phyloP scores from a whole-genome alignment of 495 filamentous ascomycete genomes.

The Emericellopsis terricola region DNA sequence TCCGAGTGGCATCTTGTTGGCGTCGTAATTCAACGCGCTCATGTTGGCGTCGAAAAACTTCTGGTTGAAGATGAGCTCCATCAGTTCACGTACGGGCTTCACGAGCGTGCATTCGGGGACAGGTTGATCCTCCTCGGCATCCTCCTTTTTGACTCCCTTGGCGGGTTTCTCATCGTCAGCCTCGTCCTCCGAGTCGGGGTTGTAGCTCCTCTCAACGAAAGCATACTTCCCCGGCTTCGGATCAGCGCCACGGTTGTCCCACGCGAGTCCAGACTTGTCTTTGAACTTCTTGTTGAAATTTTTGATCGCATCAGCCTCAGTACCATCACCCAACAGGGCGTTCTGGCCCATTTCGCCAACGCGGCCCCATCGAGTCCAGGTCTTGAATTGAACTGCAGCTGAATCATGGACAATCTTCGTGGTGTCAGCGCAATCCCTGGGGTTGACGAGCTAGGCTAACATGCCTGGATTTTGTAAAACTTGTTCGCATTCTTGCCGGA shows the following conservation, averaged over 20 bases:
- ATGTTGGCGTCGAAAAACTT: slow-evolving; percentile 46
- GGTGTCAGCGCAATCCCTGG: background rate
- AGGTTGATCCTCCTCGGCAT: slow-evolving; percentile 12
- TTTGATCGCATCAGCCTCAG: slow-evolving; percentile 24
- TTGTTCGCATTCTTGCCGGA: slow-evolving; percentile 49
- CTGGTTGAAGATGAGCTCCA: slow-evolving; percentile 70
- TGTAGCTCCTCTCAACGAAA: slow-evolving; percentile 53
- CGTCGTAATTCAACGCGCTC: slow-evolving; percentile 55
- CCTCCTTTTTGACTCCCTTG: slow-evolving; percentile 10
- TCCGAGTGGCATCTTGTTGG: slow-evolving; percentile 60
- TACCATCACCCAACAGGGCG: slow-evolving; percentile 22
- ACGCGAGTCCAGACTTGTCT: slow-evolving; percentile 51
- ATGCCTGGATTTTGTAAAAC: slow-evolving; percentile 47
- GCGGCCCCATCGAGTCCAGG: slow-evolving; percentile 63
- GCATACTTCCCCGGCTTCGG: slow-evolving; percentile 55
- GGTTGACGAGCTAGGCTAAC: slow-evolving; percentile 1
- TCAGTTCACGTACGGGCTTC: slow-evolving; percentile 40
- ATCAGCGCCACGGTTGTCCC: slow-evolving; percentile 39
- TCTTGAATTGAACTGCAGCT: slow-evolving; percentile 16
- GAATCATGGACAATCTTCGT: slow-evolving; percentile 17
- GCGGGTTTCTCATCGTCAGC: slow-evolving; percentile 23
- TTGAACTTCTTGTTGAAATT: slow-evolving; percentile 62
- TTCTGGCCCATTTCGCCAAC: slow-evolving; percentile 56
- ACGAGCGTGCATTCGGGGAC: slow-evolving; percentile 34
- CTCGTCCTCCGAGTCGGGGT: slow-evolving; percentile 45